Conservation (phyloP, 139 green algal genomes). For the Astrephomene gubernaculifera region DNA sequence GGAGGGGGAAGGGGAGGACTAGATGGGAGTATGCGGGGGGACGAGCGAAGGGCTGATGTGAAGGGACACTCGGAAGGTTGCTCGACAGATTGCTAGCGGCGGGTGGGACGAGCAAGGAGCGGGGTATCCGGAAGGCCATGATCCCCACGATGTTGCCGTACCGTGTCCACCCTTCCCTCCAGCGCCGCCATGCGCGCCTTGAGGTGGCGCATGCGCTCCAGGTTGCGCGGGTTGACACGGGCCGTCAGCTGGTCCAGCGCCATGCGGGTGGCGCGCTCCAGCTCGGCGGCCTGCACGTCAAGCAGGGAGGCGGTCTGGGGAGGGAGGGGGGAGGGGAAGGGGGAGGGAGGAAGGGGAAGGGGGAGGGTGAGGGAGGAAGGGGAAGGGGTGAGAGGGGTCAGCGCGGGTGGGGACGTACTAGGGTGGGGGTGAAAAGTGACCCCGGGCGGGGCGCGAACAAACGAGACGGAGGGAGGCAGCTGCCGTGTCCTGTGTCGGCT, state of each 20-base stretch:
- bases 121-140: too few species aligned
- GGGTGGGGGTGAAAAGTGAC: too few species aligned
- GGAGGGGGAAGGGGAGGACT: not conserved
- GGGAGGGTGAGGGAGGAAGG: not conserved
- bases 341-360: not conserved
- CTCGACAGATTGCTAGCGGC: too few species aligned
- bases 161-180: constrained; percentile 36
- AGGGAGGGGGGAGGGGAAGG: not conserved
- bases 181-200: constrained; percentile 48
- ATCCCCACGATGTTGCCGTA: too few species aligned
- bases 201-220: constrained; percentile 48
- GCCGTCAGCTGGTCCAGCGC: constrained; percentile 48
- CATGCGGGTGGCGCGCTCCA: constrained; percentile 37
- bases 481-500: too few species aligned
- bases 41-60: too few species aligned
- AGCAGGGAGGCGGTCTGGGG: constrained; percentile 34
- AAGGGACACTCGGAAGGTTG: too few species aligned
- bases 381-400: too few species aligned
- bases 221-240: constrained; percentile 45
- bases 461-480: too few species aligned
- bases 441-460: too few species aligned
- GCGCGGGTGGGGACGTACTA: too few species aligned
- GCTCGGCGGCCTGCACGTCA: constrained; percentile 30
- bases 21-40: not conserved
- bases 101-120: too few species aligned